Conservation (phyloP, 2,329 filamentous ascomycete species). For the Alternaria sp. region DNA sequence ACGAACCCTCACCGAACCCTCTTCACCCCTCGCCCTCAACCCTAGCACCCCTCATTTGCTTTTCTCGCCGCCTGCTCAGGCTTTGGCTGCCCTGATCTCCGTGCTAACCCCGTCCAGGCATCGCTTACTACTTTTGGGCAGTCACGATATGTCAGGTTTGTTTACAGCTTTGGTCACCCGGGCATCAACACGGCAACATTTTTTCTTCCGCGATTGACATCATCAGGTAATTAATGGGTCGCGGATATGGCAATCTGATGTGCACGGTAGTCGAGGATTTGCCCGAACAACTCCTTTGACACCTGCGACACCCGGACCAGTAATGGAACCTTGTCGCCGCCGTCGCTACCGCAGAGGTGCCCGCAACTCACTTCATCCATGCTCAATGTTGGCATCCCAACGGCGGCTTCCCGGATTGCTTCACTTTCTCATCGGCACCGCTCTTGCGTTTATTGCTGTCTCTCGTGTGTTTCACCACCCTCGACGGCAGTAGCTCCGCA, state of each 20-base stretch:
- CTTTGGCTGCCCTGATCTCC: neutral
- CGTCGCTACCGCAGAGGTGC: constrained; percentile 3
- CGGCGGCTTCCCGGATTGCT: constrained; percentile 14
- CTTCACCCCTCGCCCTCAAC: neutral
- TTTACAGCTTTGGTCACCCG: constrained; percentile 15
- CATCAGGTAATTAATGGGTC: constrained; percentile 1
- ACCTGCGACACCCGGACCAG: constrained; percentile 1
- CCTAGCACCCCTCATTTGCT: constrained; percentile 10
- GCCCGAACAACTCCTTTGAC: neutral
- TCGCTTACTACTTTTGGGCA: neutral
- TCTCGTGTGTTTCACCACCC: constrained; percentile 26
- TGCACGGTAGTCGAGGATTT: neutral
- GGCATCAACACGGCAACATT: constrained; percentile 13
- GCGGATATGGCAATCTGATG: neutral
- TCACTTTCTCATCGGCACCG: constrained; percentile 1
- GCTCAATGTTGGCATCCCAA: neutral
- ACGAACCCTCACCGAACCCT: neutral
- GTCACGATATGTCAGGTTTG: constrained; percentile 5
- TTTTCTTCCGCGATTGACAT: constrained; percentile 12
- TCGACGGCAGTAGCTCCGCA: constrained; percentile 13
- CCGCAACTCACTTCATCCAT: neutral
- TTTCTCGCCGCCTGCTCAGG: constrained; percentile 10
- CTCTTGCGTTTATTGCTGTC: constrained; percentile 1
- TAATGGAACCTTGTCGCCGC: constrained; percentile 9
- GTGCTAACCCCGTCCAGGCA: constrained; percentile 1